These are phyloP conservation scores for Pezicula radicicola DNA, from an alignment of 2,329 filamentous ascomycete genomes.

Conservation along the genomic window DNA sequence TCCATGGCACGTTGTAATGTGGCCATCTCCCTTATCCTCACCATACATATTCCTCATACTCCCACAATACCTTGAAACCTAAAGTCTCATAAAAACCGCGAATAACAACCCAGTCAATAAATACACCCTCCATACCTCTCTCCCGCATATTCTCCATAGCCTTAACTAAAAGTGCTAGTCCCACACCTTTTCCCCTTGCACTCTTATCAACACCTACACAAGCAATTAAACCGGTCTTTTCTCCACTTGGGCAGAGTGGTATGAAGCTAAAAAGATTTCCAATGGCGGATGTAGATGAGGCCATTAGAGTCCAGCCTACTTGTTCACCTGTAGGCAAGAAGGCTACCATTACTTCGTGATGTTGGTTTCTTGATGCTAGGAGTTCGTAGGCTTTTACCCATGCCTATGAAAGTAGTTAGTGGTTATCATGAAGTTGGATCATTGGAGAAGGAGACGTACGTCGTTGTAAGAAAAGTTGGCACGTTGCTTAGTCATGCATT, in stretches of 20 bases:
- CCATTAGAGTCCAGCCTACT: constrained; percentile 43
- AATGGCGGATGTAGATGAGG: constrained; percentile 28
- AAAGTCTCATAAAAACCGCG: constrained; percentile 41
- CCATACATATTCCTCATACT: constrained; percentile 31
- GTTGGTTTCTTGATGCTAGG: constrained; percentile 31
- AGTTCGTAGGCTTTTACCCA: constrained; percentile 38
- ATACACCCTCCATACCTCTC: constrained; percentile 37
- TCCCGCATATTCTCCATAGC: constrained; percentile 40
- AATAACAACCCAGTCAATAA: constrained; percentile 40
- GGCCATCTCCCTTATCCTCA: not conserved
- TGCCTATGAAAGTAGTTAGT: constrained; percentile 21
- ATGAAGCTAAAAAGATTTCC: constrained; percentile 37
- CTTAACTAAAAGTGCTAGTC: constrained; percentile 38
- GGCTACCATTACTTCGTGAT: constrained; percentile 38
- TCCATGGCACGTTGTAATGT: too few relatives aligned
- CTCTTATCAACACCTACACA: constrained; percentile 39
- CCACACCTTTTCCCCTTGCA: constrained; percentile 35
- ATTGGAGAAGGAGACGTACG: constrained; percentile 20
- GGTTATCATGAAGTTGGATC: not conserved
- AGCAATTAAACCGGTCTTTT: constrained; percentile 40
- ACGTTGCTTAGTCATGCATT: constrained; percentile 35
- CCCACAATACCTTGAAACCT: constrained; percentile 36
- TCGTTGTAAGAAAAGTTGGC: constrained; percentile 34
- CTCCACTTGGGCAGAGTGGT: constrained; percentile 28
- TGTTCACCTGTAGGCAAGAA: constrained; percentile 34